These are phyloP conservation scores for Phragmites australis DNA, from an alignment of 176 grass and related monocot species.

Conservation along the genomic window DNA sequence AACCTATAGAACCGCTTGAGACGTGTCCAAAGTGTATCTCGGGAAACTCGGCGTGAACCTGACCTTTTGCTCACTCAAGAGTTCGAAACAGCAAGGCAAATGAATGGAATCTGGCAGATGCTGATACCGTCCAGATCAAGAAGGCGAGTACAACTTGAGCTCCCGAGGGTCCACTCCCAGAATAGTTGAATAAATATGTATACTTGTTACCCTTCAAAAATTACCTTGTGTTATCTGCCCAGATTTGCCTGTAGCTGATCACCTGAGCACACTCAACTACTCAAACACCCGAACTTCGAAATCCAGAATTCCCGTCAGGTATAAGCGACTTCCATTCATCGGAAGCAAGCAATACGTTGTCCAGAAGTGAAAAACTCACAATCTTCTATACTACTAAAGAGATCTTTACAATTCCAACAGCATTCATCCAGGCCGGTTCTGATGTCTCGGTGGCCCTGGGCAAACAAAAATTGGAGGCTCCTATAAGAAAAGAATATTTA, in stretches of 20 bases:
- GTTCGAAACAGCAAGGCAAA: not conserved
- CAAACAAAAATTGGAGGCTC: too few species aligned
- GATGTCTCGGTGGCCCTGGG: too few species aligned
- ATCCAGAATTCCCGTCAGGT: not conserved
- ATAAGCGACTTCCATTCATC: not conserved
- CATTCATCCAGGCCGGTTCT: too few species aligned
- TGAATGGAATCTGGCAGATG: not conserved
- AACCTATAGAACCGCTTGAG: not conserved
- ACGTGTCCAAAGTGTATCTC: not conserved
- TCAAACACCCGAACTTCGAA: not conserved
- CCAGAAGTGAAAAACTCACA: not conserved
- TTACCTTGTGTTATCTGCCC: not conserved
- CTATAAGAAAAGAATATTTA: too few species aligned
- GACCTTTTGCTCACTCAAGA: not conserved
- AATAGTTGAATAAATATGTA: not conserved
- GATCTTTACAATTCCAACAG: not conserved
- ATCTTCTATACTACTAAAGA: not conserved
- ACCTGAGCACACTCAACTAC: not conserved
- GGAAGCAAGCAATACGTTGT: not conserved
- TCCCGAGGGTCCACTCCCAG: not conserved
- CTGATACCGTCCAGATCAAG: not conserved
- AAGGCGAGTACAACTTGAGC: constrained; percentile 7
- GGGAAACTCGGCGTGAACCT: not conserved
- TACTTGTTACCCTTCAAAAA: not conserved
- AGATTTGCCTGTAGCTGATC: not conserved